Percentiles rank a stretch among this genome's conserved stretches.
Conservation (phyloP, 164 flowering plant species). For the Litsea cubeba region DNA sequence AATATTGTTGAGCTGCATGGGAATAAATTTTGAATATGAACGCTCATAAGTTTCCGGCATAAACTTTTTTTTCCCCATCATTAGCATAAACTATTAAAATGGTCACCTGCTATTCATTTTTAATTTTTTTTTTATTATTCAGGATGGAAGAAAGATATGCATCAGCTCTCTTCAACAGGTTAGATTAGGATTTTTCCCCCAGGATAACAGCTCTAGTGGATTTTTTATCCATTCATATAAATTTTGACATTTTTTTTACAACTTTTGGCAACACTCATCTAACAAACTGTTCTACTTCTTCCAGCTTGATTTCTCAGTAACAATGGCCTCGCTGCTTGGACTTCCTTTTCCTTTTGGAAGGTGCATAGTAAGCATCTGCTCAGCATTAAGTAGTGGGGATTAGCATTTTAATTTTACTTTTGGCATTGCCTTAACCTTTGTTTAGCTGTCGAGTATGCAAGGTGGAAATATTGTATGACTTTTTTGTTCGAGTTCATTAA, state of each 20-base stretch:
- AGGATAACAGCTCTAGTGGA: not conserved
- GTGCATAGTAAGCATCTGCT: constrained; percentile 61
- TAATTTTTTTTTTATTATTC: constrained; percentile 3
- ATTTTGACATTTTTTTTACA: too few species aligned
- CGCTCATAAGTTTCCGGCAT: too few species aligned
- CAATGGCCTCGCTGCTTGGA: constrained; percentile 84
- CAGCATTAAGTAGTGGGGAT: not conserved
- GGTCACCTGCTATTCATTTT: not conserved
- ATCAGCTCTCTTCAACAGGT: constrained; percentile 82
- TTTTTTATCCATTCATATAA: not conserved
- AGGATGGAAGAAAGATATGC: constrained; percentile 61
- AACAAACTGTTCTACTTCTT: constrained; percentile 11
- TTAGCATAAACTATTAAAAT: not conserved
- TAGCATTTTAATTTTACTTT: not conserved
- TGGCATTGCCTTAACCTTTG: not conserved
- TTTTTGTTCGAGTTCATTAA: not conserved
- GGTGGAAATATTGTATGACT: not conserved
- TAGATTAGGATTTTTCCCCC: constrained; percentile 6
- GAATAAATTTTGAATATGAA: too few species aligned
- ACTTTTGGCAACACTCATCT: too few species aligned
- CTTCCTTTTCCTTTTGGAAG: constrained; percentile 98
- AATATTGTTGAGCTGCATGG: too few species aligned
- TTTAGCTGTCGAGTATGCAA: not conserved
- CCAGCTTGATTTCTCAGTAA: constrained; percentile 98
- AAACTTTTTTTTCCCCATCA: not conserved